Conservation (phyloP, 345 rosid genomes). For the Populus simonii region DNA sequence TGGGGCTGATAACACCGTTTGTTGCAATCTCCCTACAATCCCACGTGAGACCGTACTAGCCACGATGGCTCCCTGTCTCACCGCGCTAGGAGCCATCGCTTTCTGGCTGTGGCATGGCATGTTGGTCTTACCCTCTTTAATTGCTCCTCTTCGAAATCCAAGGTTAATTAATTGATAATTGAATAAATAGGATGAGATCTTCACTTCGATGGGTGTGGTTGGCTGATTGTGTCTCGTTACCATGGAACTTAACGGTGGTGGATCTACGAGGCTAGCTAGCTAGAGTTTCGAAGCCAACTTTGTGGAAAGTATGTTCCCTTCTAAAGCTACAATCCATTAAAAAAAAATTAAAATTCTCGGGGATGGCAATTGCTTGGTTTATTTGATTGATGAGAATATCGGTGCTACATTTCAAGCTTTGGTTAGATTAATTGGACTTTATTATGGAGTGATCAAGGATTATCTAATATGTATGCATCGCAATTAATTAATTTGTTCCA, state of each 20-base stretch:
- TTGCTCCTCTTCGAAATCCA: background rate
- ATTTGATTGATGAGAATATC: slow-evolving; percentile 28
- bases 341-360: slow-evolving; percentile 12
- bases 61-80: slow-evolving; percentile 20
- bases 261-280: background rate
- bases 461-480: background rate
- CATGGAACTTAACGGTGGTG: background rate
- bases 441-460: background rate
- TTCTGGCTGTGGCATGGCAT: slow-evolving; percentile 35
- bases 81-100: slow-evolving; percentile 22
- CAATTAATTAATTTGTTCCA: background rate
- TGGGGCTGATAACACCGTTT: slow-evolving; percentile 14
- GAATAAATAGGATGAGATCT: background rate
- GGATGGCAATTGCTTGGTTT: slow-evolving; percentile 3
- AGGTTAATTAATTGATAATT: background rate
- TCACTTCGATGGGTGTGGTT: background rate
- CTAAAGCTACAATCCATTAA: slow-evolving; percentile 15
- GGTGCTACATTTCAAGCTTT: slow-evolving; percentile 9
- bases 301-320: slow-evolving; percentile 34
- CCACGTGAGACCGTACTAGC: slow-evolving; percentile 35
- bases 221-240: background rate
- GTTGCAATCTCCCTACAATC: slow-evolving; percentile 24
- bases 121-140: slow-evolving; percentile 27
- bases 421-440: background rate
- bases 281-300: slow-evolving; percentile 20